These are phyloP conservation scores for Arabis hirsuta DNA, from an alignment of 345 rosid species.

Conservation along the genomic window DNA sequence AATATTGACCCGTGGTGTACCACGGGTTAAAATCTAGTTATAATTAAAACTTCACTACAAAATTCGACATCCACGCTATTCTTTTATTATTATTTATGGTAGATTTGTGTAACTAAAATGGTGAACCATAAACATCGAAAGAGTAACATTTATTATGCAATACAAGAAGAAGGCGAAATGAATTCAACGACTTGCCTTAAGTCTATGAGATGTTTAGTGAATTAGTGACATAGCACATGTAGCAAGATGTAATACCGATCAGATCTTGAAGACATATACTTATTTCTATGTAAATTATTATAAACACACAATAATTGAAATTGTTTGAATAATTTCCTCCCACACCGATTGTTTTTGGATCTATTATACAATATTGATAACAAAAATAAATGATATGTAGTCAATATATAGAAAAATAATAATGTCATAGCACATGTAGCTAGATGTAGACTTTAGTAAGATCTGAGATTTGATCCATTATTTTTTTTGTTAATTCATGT, in stretches of 20 bases:
- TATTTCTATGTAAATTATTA: conserved; percentile 13
- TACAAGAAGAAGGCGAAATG: background rate
- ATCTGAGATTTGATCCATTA: conserved; percentile 43
- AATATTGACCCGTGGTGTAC: no score
- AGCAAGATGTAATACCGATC: conserved; percentile 22
- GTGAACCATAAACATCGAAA: no score
- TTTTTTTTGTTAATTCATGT: conserved; percentile 14
- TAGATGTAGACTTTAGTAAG: conserved; percentile 43
- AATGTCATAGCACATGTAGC: conserved; percentile 44
- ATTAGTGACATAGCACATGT: conserved; percentile 39
- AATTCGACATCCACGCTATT: no score
- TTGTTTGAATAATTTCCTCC: conserved; percentile 11
- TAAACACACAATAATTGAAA: conserved; percentile 31
- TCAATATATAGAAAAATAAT: conserved; percentile 23
- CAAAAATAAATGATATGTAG: background rate
- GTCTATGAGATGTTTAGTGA: conserved; percentile 14
- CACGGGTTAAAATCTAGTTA: no score
- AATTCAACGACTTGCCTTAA: conserved; percentile 6
- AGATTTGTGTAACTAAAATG: background rate
- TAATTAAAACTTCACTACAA: no score
- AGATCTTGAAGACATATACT: conserved; percentile 28
- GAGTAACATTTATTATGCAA: background rate
- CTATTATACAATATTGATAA: conserved; percentile 12
- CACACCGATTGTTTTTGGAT: conserved; percentile 25
- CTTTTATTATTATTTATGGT: no score